These are phyloP conservation scores for Salisapilia sapeloensis DNA, from an alignment of 352 stramenopile species.

Conservation along the genomic window DNA sequence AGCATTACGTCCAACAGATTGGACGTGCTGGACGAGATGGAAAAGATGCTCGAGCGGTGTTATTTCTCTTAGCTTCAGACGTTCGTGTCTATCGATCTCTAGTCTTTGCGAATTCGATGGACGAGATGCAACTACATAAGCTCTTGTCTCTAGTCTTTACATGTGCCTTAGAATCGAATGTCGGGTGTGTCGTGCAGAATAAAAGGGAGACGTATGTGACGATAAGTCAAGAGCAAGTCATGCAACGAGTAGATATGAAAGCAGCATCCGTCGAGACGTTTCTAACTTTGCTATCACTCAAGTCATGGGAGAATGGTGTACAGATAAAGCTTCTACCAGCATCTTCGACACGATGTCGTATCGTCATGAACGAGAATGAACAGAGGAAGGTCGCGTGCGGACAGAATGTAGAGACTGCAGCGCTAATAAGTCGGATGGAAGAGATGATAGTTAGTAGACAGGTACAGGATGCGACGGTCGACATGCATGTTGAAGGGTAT, in stretches of 20 bases:
- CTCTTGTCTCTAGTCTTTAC: slow-evolving; percentile 25
- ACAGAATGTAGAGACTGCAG: too few species aligned
- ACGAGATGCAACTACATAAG: slow-evolving; percentile 22
- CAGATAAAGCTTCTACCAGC: slow-evolving; percentile 17
- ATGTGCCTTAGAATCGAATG: not conserved
- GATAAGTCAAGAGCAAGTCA: slow-evolving; percentile 37
- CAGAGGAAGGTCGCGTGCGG: slow-evolving; percentile 10
- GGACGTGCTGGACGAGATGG: slow-evolving; percentile 91
- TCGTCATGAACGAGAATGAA: slow-evolving; percentile 38
- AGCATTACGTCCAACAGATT: slow-evolving; percentile 97
- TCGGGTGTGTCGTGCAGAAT: not conserved
- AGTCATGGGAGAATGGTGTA: slow-evolving; percentile 9
- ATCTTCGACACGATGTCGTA: slow-evolving; percentile 28
- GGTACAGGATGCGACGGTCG: slow-evolving; percentile 2
- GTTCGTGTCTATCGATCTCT: slow-evolving; percentile 52
- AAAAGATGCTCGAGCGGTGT: slow-evolving; percentile 37
- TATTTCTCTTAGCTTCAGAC: slow-evolving; percentile 54
- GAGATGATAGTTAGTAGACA: slow-evolving; percentile 1
- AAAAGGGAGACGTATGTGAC: slow-evolving; percentile 13
- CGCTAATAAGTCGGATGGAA: slow-evolving; percentile 19
- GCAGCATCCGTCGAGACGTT: slow-evolving; percentile 59
- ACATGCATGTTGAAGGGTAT: slow-evolving; percentile 39
- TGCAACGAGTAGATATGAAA: slow-evolving; percentile 55
- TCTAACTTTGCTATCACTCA: slow-evolving; percentile 33
- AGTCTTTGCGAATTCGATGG: slow-evolving; percentile 47